phyloP scores from a whole-genome alignment of 1,139 yeast species.

The Blastobotrys malaysiensis region DNA sequence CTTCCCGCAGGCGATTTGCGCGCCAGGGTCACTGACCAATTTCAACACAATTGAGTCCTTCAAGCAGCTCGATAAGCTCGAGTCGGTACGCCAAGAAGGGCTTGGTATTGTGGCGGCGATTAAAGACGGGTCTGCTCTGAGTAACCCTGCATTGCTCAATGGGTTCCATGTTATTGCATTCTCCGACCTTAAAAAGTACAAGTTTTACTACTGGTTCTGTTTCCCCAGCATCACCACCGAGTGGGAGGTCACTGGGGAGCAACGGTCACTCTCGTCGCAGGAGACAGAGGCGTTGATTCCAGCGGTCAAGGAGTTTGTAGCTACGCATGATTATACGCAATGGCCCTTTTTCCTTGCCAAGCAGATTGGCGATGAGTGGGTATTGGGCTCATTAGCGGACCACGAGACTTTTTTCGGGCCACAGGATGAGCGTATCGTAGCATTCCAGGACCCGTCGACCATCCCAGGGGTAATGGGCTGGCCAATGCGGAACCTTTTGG shows the following conservation, averaged over 20 bases:
- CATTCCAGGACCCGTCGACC: slow-evolving; percentile 59
- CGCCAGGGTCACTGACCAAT: slow-evolving; percentile 47
- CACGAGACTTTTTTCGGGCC: slow-evolving; percentile 19
- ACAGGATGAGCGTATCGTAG: slow-evolving; percentile 31
- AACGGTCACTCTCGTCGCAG: not conserved
- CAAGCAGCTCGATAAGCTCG: slow-evolving; percentile 57
- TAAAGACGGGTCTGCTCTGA: slow-evolving; percentile 30
- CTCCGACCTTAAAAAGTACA: slow-evolving; percentile 84
- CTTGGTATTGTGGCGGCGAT: slow-evolving; percentile 29
- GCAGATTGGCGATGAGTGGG: slow-evolving; percentile 24
- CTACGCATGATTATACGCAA: slow-evolving; percentile 13
- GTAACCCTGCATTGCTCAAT: slow-evolving; percentile 40
- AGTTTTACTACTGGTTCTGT: slow-evolving; percentile 85
- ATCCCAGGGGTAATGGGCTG: slow-evolving; percentile 49
- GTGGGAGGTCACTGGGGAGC: slow-evolving; percentile 13
- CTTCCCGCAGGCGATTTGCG: slow-evolving; percentile 3
- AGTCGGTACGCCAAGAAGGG: slow-evolving; percentile 48
- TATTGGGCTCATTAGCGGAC: slow-evolving; percentile 22
- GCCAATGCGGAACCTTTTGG: slow-evolving; percentile 60
- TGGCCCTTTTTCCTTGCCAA: slow-evolving; percentile 32
- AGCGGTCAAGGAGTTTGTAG: slow-evolving; percentile 21
- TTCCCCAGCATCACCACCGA: slow-evolving; percentile 51
- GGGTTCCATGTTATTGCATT: slow-evolving; percentile 60
- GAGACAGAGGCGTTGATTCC: slow-evolving; percentile 6
- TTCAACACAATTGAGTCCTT: slow-evolving; percentile 85